These are phyloP conservation scores for Collybia sp. DNA, from an alignment of 768 basidiomycete genomes.

Conservation along the genomic window DNA sequence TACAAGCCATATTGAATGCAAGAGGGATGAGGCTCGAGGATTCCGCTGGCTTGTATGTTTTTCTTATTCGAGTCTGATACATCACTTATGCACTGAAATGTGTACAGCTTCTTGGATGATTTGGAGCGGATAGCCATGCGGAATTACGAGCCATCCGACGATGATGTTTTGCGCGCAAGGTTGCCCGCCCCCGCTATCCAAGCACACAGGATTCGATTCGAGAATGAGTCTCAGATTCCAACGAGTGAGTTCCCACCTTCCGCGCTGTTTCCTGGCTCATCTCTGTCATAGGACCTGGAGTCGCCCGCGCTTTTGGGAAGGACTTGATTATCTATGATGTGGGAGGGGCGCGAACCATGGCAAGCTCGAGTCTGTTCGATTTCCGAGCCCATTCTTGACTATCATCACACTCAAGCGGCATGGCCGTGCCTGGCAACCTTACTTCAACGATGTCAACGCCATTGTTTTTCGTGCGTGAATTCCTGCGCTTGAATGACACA, in stretches of 20 bases:
- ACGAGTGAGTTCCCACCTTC: not conserved
- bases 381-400: not conserved
- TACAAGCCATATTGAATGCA: slow-evolving; percentile 39
- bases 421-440: slow-evolving; percentile 59
- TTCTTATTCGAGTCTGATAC: slow-evolving; percentile 2
- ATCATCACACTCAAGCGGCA: slow-evolving; percentile 16
- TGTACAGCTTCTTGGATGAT: slow-evolving; percentile 61
- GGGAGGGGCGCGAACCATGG: slow-evolving; percentile 12
- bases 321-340: slow-evolving; percentile 75
- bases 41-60: slow-evolving; percentile 56
- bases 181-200: slow-evolving; percentile 68
- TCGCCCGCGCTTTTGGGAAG: slow-evolving; percentile 25
- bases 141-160: slow-evolving; percentile 45
- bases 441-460: slow-evolving; percentile 69
- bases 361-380: slow-evolving; percentile 19
- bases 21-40: slow-evolving; percentile 49
- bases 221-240: slow-evolving; percentile 26
- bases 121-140: slow-evolving; percentile 51
- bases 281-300: slow-evolving; percentile 6
- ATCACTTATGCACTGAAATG: not conserved
- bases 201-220: slow-evolving; percentile 57
- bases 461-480: slow-evolving; percentile 22
- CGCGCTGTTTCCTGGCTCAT: slow-evolving; percentile 37
- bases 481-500: no score
- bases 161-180: slow-evolving; percentile 64